Evolutionary conservation across 176 grass and related monocot genomes (phyloP).

Genomic region (Avena insularis): DNA sequence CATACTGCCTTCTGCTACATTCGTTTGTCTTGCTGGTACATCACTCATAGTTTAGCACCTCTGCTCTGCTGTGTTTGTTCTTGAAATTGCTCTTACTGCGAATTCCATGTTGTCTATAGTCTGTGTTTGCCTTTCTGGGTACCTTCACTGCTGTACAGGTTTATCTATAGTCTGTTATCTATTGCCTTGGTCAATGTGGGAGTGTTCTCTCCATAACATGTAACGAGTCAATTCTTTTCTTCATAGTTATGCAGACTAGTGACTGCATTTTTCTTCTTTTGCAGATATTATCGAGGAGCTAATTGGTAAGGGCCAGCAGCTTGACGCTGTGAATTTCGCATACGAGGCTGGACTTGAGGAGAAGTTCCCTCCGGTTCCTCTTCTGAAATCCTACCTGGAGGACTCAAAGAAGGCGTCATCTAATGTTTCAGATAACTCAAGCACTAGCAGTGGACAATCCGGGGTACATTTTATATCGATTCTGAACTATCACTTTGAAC

Average conservation of each 20-base stretch:
- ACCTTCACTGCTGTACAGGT: not conserved
- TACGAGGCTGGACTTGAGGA: slow-evolving; percentile 91
- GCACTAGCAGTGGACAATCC: slow-evolving; percentile 59
- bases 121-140: slow-evolving; percentile 10
- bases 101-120: not conserved
- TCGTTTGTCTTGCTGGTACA: slow-evolving; percentile 15
- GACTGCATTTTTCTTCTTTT: slow-evolving; percentile 28
- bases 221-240: slow-evolving; percentile 8
- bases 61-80: not conserved
- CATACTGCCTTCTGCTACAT: not conserved
- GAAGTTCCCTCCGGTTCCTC: slow-evolving; percentile 75
- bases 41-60: not conserved
- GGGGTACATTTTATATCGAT: slow-evolving; percentile 51
- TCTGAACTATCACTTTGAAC: slow-evolving; percentile 21
- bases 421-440: slow-evolving; percentile 57
- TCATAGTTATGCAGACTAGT: slow-evolving; percentile 24
- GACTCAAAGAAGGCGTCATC: slow-evolving; percentile 64
- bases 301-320: slow-evolving; percentile 85
- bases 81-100: slow-evolving; percentile 20
- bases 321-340: slow-evolving; percentile 90
- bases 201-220: not conserved
- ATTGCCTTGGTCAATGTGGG: slow-evolving; percentile 1
- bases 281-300: slow-evolving; percentile 86
- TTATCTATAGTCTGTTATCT: not conserved
- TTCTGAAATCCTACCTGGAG: slow-evolving; percentile 83